phyloP scores from a whole-genome alignment of 169 alveolate species.

The Plasmodium berghei region DNA sequence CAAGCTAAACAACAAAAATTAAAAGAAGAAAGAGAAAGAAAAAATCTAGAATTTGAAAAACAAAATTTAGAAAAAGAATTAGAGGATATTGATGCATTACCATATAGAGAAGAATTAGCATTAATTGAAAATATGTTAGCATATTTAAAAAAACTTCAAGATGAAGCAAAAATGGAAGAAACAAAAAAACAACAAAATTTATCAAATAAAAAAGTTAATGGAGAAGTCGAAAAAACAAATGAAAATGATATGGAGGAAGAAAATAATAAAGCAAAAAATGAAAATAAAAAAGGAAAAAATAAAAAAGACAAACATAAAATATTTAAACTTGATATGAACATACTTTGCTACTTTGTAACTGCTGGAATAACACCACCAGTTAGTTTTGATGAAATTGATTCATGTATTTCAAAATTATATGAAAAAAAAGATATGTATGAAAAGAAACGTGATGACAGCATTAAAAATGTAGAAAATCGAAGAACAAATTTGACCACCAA shows the following conservation, averaged over 20 bases:
- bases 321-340: constrained; percentile 84
- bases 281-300: constrained; percentile 75
- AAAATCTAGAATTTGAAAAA: constrained; percentile 64
- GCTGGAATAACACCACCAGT: constrained; percentile 86
- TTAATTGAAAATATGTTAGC: constrained; percentile 65
- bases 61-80: constrained; percentile 45
- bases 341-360: constrained; percentile 83
- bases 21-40: constrained; percentile 72
- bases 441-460: constrained; percentile 79
- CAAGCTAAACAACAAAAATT: constrained; percentile 70
- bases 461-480: constrained; percentile 82
- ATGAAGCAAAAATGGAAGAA: constrained; percentile 49
- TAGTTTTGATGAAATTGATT: constrained; percentile 79
- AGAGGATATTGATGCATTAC: constrained; percentile 60
- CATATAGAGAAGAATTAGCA: constrained; percentile 74
- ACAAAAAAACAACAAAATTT: constrained; percentile 36
- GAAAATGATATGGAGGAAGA: constrained; percentile 28
- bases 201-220: constrained; percentile 29
- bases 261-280: constrained; percentile 41
- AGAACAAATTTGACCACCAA: constrained; percentile 76
- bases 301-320: constrained; percentile 78
- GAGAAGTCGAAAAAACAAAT: constrained; percentile 14
- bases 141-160: constrained; percentile 55
- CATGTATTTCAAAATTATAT: constrained; percentile 78
- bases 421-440: constrained; percentile 79